Conservation (phyloP, 164 flowering plant species). For the Nymphaea thermarum region DNA sequence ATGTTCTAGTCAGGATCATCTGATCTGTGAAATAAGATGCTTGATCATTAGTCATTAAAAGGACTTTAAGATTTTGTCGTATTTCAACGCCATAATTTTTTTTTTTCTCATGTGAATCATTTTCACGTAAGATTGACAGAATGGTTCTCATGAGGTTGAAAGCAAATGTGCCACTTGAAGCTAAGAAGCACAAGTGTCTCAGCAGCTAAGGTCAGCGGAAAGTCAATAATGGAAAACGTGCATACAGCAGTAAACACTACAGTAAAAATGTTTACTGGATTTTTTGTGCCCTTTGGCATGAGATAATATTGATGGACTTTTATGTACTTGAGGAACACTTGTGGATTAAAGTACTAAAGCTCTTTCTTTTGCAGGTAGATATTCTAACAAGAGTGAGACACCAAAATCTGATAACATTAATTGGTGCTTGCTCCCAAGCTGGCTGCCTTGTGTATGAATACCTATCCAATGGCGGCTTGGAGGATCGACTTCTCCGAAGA, state of each 20-base stretch:
- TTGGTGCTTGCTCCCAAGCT: conserved; percentile 81
- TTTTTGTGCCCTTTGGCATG: neutral
- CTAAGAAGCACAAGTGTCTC: neutral
- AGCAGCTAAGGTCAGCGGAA: neutral
- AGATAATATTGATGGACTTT: neutral
- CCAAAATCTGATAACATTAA: conserved; percentile 70
- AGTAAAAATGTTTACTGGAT: too few species aligned
- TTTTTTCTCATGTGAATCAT: too few species aligned
- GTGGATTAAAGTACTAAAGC: neutral
- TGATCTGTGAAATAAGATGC: too few species aligned
- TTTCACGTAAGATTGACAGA: too few species aligned
- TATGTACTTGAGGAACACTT: neutral
- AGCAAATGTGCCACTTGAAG: too few species aligned
- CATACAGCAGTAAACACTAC: too few species aligned
- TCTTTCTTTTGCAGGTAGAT: conserved; percentile 37
- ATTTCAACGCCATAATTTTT: too few species aligned
- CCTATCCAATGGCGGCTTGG: conserved; percentile 78
- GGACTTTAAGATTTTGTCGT: too few species aligned
- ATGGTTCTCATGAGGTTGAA: too few species aligned
- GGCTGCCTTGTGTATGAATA: conserved; percentile 68
- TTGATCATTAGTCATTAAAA: too few species aligned
- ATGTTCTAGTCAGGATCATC: too few species aligned
- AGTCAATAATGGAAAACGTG: too few species aligned
- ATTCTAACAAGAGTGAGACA: conserved; percentile 73
- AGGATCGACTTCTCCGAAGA: conserved; percentile 50